Base-by-base conservation (phyloP, 371 early-diverging fungal genomes). In the Mortierella sp. region DNA sequence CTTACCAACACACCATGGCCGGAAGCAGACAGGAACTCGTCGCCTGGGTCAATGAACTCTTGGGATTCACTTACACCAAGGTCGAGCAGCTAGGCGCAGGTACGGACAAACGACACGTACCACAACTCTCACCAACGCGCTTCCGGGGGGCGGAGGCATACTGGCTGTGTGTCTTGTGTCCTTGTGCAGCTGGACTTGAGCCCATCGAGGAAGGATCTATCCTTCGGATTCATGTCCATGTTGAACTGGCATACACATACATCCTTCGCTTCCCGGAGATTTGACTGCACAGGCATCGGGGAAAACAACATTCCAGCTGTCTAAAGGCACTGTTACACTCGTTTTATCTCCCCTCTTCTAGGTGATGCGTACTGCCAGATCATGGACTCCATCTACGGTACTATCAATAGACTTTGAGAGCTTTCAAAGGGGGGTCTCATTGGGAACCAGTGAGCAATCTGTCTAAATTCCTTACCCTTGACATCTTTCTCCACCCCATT, bases 21-120 rank as follows among this genome's bases (percentile, higher is more conserved):
- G 93, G 92, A 82, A 90, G 91, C 62, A 86, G 97, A 76, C 90
- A 85, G 40, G 96, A 96, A 71, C 86, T 98, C 34, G 74, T 98
- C 22, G 89, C 88, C 41, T 97, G 98, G 98, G 59, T 96, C 57
- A 98, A 97, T 79, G 95, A 94, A 56, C 87, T 96, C 25, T 84
- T 94, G 40, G 92, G 92, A 58, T 81, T 94, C 48, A 92, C 84
- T 68, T 93, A 94, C 80, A 93, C 94, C 59, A 96, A 96, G 74
- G 82, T 98, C 37, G 97, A 98, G 80, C 96, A 96, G 74, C 88
- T 92, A 54, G 97, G 98, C 45, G 89, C 94, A 68, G 95, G 95
- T 92, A 89, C 62, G 54, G 60, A 57, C 21, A 54, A 19, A 16
- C 9, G 29, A 21, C 6, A 50, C 6, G 13, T 25, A 27, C 8